phyloP scores from a whole-genome alignment of 1,284 basidiomycete genomes.

The Fomitiporia mediterranea region DNA sequence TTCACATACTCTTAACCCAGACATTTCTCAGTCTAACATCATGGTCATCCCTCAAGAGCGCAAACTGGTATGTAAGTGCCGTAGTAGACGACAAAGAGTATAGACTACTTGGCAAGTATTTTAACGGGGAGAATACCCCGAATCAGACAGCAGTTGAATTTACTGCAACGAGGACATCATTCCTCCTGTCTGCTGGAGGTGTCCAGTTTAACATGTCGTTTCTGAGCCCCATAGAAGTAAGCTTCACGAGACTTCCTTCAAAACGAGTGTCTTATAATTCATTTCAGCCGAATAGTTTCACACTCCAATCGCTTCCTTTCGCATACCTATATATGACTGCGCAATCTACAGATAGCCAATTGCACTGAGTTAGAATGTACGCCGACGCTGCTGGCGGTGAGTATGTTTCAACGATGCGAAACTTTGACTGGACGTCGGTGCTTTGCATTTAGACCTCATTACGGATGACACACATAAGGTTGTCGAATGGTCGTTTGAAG shows the following conservation, averaged over 20 bases:
- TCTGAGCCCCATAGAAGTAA: slow-evolving; percentile 39
- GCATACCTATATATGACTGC: slow-evolving; percentile 25
- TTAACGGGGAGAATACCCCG: slow-evolving; percentile 16
- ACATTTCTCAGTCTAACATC: background rate
- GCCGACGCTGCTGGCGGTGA: slow-evolving; percentile 17
- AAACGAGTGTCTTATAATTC: background rate
- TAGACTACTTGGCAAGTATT: slow-evolving; percentile 5
- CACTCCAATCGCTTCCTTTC: slow-evolving; percentile 33
- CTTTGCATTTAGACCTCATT: slow-evolving; percentile 34
- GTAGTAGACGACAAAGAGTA: slow-evolving; percentile 4
- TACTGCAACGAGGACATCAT: slow-evolving; percentile 36
- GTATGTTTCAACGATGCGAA: too few species aligned
- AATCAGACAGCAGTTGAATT: slow-evolving; percentile 21
- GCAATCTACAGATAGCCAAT: slow-evolving; percentile 22
- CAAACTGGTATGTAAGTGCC: slow-evolving; percentile 8
- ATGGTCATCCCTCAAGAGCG: background rate
- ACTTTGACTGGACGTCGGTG: too few species aligned
- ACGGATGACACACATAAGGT: slow-evolving; percentile 29
- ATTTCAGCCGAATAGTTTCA: slow-evolving; percentile 22
- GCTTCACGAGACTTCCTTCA: background rate
- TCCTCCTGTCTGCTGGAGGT: slow-evolving; percentile 34
- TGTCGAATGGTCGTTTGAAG: slow-evolving; percentile 29
- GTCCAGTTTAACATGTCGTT: slow-evolving; percentile 36
- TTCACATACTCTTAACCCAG: background rate
- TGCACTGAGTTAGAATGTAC: slow-evolving; percentile 24